Conservation (phyloP, 495 filamentous ascomycete genomes). For the Penicillium lividum region DNA sequence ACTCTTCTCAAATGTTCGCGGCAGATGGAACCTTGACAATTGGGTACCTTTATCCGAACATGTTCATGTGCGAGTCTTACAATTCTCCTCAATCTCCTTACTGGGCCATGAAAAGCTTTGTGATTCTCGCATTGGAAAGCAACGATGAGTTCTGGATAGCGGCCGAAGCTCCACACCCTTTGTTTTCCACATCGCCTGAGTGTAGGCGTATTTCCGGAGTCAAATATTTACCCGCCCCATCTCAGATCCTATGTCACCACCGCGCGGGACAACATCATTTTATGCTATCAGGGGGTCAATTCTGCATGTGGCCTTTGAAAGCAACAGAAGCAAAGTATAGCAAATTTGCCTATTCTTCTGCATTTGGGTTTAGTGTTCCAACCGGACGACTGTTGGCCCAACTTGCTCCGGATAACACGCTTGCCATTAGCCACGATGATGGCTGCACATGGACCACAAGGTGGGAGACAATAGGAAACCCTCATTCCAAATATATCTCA, state of each 20-base stretch:
- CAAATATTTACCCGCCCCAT: slow-evolving; percentile 45
- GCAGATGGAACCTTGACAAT: slow-evolving; percentile 67
- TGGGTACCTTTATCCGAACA: slow-evolving; percentile 73
- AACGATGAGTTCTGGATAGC: slow-evolving; percentile 70
- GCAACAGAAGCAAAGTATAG: slow-evolving; percentile 76
- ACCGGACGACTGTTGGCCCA: slow-evolving; percentile 12
- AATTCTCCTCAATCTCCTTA: slow-evolving; percentile 69
- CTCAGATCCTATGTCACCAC: slow-evolving; percentile 45
- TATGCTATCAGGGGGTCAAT: slow-evolving; percentile 23
- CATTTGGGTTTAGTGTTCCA: slow-evolving; percentile 58
- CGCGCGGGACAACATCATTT: slow-evolving; percentile 17
- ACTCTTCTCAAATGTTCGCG: slow-evolving; percentile 53
- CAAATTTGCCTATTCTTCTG: slow-evolving; percentile 66
- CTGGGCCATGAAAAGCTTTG: slow-evolving; percentile 73
- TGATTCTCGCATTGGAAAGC: slow-evolving; percentile 61
- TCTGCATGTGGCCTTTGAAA: slow-evolving; percentile 53
- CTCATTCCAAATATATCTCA: neutral
- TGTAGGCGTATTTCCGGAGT: slow-evolving; percentile 30
- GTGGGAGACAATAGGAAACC: slow-evolving; percentile 2
- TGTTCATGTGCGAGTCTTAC: slow-evolving; percentile 75
- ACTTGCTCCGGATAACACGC: slow-evolving; percentile 19
- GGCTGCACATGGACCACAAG: slow-evolving; percentile 15
- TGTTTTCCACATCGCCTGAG: neutral
- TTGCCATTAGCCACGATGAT: slow-evolving; percentile 7
- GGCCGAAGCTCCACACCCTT: slow-evolving; percentile 6